These are phyloP conservation scores for Suillus luteus DNA, from an alignment of 768 basidiomycete species.

Conservation along the genomic window DNA sequence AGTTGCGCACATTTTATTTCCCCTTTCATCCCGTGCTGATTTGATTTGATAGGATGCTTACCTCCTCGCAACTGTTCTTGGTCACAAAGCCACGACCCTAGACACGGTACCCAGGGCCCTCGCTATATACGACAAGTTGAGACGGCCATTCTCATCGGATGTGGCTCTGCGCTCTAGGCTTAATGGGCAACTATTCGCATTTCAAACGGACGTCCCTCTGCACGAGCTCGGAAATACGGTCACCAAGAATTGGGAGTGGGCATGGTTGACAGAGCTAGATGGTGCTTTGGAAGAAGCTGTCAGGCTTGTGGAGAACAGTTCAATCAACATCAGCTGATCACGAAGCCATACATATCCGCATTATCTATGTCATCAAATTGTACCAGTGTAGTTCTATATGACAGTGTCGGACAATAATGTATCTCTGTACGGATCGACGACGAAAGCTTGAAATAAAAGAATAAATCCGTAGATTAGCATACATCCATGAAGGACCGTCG, in stretches of 20 bases:
- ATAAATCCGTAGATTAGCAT: conserved; percentile 32
- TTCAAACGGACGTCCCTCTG: conserved; percentile 33
- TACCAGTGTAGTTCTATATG: not conserved
- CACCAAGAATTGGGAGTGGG: conserved; percentile 62
- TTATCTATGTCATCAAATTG: not conserved
- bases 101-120: conserved; percentile 45
- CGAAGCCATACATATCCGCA: not conserved
- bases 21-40: not conserved
- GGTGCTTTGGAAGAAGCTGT: conserved; percentile 22
- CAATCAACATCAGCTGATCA: not conserved
- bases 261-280: conserved; percentile 29
- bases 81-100: conserved; percentile 38
- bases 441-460: conserved; percentile 11
- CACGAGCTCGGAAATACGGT: conserved; percentile 43
- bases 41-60: conserved; percentile 35
- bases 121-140: conserved; percentile 49
- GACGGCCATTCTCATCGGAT: conserved; percentile 46
- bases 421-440: not conserved
- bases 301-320: conserved; percentile 16
- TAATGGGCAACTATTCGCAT: conserved; percentile 19
- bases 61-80: conserved; percentile 41
- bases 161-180: conserved; percentile 31
- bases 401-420: not conserved
- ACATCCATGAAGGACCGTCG: conserved; percentile 21
- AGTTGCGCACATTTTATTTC: conserved; percentile 6